Conservation (phyloP, 2,329 filamentous ascomycete genomes). For the Pestalotiopsis sp. region DNA sequence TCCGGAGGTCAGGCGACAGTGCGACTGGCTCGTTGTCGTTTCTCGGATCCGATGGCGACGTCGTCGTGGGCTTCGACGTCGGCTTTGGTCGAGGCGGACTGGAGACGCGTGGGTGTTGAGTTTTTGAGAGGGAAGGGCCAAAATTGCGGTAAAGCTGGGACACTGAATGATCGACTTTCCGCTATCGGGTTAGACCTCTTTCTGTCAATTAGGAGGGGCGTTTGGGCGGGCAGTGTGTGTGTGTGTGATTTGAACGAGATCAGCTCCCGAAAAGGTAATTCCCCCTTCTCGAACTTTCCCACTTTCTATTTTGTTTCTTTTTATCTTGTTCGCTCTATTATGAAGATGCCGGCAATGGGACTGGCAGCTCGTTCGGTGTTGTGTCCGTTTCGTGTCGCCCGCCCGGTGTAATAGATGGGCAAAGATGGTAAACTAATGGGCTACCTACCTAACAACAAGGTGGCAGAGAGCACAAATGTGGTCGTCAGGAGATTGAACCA, state of each 20-base stretch:
- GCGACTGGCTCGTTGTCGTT: neutral
- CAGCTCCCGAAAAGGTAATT: neutral
- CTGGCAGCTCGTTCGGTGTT: neutral
- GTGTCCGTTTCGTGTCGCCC: neutral
- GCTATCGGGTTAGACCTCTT: conserved; percentile 9
- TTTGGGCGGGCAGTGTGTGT: neutral
- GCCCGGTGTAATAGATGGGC: neutral
- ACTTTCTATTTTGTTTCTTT: no score
- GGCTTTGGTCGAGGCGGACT: neutral
- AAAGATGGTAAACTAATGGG: neutral
- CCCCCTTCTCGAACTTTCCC: neutral
- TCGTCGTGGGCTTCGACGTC: neutral
- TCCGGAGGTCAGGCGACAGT: neutral
- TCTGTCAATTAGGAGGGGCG: conserved; percentile 7
- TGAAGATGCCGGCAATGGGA: neutral
- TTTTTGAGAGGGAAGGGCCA: conserved; percentile 5
- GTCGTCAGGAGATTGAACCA: neutral
- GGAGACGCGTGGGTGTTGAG: conserved; percentile 10
- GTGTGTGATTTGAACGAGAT: neutral
- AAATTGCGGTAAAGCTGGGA: conserved; percentile 10
- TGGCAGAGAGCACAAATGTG: neutral
- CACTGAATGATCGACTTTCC: conserved; percentile 6
- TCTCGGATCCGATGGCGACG: neutral
- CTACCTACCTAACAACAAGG: neutral
- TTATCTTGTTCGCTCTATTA: neutral